Base-by-base conservation (phyloP, 2,329 filamentous ascomycete genomes). In the Penicillium concentricum region DNA sequence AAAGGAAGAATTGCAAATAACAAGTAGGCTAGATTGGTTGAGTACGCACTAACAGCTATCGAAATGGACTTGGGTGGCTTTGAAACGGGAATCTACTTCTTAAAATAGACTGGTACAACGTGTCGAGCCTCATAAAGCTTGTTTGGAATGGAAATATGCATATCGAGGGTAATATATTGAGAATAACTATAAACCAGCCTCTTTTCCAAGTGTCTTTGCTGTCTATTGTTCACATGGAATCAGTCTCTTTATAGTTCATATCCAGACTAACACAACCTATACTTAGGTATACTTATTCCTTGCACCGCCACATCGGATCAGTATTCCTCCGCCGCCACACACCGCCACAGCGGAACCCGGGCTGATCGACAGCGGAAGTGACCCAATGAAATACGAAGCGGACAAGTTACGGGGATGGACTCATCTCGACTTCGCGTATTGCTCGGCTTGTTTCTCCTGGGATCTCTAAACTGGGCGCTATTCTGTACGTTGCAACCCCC, bases 321-420 rank as follows among this genome's bases (percentile, higher is more conserved):
- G 68, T 32, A 46, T 70, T 70, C 38, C 54, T 68, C 70, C 69
- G 62, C 24, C 48, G 56, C 49, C 51, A 54, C 51, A 54, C 4
- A 44, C 46, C 18, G 59, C 61, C 63, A 67, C 58, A 60, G 64
- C 61, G 62, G 62, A 67, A 63, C 57, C 56, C 55, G 56, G 53
- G 56, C 65, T 48, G 67, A 70, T 72, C 68, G 61, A 61, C 69
- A 55, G 64, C 67, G 68, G 67, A 68, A 67, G 66, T 69, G 65
- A 64, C 65, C 68, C 54, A 54, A 56, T 61, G 48, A 52, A 52
- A 41, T 34, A 58, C 60, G 45, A 55, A 51, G 56, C 51, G 52
- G 51, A 50, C 35, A 53, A 52, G 38, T 51, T 18, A 47, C 34
- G 54, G 56, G 54, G 45, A 63, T 60, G 61, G 49, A 54, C 39